A percentile compares a stretch with the other conserved stretches of the same genome.
These are phyloP conservation scores for Ramularia endophylla DNA, from an alignment of 2,329 filamentous ascomycete species.

Conservation along the genomic window DNA sequence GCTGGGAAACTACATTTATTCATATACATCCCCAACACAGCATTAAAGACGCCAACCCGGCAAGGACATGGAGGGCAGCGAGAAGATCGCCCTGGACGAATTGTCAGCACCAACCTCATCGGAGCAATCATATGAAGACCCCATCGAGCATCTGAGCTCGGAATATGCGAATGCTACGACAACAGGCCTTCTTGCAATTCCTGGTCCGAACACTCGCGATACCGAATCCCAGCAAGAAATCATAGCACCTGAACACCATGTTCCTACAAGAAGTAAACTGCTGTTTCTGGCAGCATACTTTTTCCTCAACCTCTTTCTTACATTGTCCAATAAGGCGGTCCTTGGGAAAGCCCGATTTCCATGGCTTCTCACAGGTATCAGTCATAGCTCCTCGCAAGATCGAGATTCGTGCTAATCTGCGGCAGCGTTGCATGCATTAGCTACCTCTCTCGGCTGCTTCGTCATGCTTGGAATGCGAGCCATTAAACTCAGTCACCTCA, in stretches of 20 bases:
- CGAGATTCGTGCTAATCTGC: too few relatives aligned
- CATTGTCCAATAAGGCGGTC: conserved; percentile 56
- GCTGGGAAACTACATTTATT: too few relatives aligned
- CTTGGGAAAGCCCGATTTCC: conserved; percentile 50
- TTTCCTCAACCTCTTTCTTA: conserved; percentile 45
- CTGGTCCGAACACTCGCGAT: background rate
- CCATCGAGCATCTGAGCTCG: too few relatives aligned
- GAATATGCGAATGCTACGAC: too few relatives aligned
- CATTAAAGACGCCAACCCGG: background rate
- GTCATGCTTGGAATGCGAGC: conserved; percentile 47
- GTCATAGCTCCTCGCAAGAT: too few relatives aligned
- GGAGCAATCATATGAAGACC: too few relatives aligned
- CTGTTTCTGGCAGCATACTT: conserved; percentile 40
- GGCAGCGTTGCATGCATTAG: conserved; percentile 49
- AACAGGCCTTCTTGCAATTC: too few relatives aligned
- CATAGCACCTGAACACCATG: conserved; percentile 16
- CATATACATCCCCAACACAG: too few relatives aligned
- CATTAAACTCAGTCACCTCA: conserved; percentile 49
- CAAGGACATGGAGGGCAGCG: background rate
- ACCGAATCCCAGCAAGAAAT: background rate
- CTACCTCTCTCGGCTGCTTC: conserved; percentile 52
- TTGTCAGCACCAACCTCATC: too few relatives aligned
- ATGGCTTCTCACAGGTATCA: conserved; percentile 49
- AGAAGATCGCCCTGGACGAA: background rate
- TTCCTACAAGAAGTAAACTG: conserved; percentile 19